Conservation (phyloP, 2,329 filamentous ascomycete genomes). For the Diplocarpon rosae region DNA sequence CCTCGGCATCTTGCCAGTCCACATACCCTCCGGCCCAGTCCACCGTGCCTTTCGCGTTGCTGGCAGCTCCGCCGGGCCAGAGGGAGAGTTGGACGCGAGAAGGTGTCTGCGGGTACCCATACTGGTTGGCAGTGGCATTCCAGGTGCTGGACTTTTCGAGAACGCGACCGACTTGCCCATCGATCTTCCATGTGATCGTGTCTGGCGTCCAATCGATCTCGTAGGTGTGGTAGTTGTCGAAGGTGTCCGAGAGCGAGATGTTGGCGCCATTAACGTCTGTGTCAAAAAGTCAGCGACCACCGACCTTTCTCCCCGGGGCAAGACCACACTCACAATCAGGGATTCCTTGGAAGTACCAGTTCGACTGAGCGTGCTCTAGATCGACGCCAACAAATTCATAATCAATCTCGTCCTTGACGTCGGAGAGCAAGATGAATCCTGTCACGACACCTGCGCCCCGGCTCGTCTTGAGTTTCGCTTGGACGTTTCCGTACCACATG, state of each 20-base stretch:
- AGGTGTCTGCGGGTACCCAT: conserved; percentile 83
- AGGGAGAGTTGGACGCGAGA: conserved; percentile 85
- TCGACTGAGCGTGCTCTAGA: conserved; percentile 70
- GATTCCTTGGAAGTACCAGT: conserved; percentile 95
- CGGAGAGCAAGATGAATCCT: conserved; percentile 88
- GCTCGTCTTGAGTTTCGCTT: conserved; percentile 73
- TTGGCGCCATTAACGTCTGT: conserved; percentile 67
- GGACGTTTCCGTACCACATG: conserved; percentile 95
- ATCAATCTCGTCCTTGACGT: conserved; percentile 97
- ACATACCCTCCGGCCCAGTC: conserved; percentile 87
- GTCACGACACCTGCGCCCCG: conserved; percentile 86
- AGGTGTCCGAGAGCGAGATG: conserved; percentile 59
- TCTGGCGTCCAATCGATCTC: conserved; percentile 91
- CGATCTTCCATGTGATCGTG: conserved; percentile 73
- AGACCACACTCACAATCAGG: conserved; percentile 61
- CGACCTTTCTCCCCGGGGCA: conserved; percentile 9
- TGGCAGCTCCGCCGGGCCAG: conserved; percentile 79
- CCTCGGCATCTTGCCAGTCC: conserved; percentile 60
- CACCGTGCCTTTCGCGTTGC: conserved; percentile 75
- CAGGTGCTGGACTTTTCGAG: conserved; percentile 70
- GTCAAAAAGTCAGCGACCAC: conserved; percentile 13
- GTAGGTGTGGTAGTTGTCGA: conserved; percentile 74
- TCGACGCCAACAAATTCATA: conserved; percentile 88
- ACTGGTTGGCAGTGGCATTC: conserved; percentile 73
- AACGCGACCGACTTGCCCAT: conserved; percentile 66